Evolutionary conservation across 1,284 basidiomycete genomes (phyloP).

Genomic region (Coniferiporia sulphurascens): DNA sequence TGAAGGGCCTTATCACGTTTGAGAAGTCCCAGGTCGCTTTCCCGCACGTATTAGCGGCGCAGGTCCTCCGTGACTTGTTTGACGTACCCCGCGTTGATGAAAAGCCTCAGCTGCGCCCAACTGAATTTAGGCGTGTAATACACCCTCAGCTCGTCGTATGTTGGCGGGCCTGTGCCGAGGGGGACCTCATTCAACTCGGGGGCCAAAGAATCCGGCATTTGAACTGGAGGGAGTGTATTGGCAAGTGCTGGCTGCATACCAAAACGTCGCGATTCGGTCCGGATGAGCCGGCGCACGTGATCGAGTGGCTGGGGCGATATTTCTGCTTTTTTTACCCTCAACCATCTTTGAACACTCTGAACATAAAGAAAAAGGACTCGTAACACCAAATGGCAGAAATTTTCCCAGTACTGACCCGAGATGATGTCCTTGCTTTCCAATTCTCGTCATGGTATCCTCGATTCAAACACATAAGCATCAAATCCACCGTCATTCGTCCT

Average conservation of each 20-base stretch:
- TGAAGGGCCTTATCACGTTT: conserved; percentile 71
- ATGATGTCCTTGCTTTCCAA: conserved; percentile 69
- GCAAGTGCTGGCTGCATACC: not conserved
- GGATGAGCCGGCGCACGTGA: too few species aligned
- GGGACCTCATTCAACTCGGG: not conserved
- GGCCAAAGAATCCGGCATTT: not conserved
- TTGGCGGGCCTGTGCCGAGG: conserved; percentile 48
- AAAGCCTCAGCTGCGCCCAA: conserved; percentile 68
- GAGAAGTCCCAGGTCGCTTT: conserved; percentile 71
- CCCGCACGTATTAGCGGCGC: not conserved
- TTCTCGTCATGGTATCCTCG: conserved; percentile 86
- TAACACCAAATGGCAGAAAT: conserved; percentile 20
- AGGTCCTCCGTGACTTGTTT: not conserved
- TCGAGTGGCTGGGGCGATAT: not conserved
- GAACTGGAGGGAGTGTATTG: not conserved
- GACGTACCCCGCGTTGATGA: conserved; percentile 66
- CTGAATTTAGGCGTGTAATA: conserved; percentile 73
- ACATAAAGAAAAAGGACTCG: not conserved
- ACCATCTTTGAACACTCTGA: not conserved
- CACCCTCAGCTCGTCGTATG: conserved; percentile 55
- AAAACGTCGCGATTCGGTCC: not conserved
- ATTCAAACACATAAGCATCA: conserved; percentile 69
- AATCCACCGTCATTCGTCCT: conserved; percentile 74
- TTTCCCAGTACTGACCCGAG: conserved; percentile 48
- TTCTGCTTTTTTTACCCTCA: not conserved